phyloP scores from a whole-genome alignment of 441 rosid species.

The Populus hybrid region DNA sequence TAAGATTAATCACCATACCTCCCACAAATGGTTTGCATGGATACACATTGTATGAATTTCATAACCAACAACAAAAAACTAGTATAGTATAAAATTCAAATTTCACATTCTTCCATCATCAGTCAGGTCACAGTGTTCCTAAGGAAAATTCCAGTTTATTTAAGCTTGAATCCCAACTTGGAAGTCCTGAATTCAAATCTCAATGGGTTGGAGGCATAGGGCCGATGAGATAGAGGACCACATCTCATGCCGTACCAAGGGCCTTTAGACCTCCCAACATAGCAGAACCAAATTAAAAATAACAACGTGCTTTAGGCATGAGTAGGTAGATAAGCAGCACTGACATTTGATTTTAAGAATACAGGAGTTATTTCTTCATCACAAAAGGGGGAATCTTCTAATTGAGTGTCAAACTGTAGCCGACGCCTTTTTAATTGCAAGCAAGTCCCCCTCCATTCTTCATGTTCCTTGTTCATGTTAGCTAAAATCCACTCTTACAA shows the following conservation, averaged over 20 bases:
- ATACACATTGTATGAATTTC: neutral
- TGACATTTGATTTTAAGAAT: conserved; percentile 64
- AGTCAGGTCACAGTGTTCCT: neutral
- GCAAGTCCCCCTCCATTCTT: conserved; percentile 41
- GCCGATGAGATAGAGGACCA: neutral
- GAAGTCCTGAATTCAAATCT: neutral
- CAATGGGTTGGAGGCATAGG: neutral
- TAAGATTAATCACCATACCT: neutral
- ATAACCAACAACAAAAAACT: neutral
- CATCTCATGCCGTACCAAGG: neutral
- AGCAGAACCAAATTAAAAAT: neutral
- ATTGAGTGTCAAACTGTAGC: conserved; percentile 67
- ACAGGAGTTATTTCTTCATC: conserved; percentile 55
- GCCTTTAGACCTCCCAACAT: neutral
- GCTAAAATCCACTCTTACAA: conserved; percentile 33
- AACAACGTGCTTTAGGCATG: neutral
- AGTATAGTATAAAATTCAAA: neutral
- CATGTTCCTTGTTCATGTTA: conserved; percentile 43
- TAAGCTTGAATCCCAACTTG: neutral
- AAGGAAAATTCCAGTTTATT: no score
- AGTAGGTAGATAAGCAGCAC: conserved; percentile 13
- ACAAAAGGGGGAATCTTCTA: conserved; percentile 45
- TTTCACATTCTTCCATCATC: neutral
- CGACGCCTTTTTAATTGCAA: conserved; percentile 75
- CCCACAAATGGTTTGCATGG: neutral